Base-by-base conservation (phyloP, 495 filamentous ascomycete species). In the Aspergillus leporis region DNA sequence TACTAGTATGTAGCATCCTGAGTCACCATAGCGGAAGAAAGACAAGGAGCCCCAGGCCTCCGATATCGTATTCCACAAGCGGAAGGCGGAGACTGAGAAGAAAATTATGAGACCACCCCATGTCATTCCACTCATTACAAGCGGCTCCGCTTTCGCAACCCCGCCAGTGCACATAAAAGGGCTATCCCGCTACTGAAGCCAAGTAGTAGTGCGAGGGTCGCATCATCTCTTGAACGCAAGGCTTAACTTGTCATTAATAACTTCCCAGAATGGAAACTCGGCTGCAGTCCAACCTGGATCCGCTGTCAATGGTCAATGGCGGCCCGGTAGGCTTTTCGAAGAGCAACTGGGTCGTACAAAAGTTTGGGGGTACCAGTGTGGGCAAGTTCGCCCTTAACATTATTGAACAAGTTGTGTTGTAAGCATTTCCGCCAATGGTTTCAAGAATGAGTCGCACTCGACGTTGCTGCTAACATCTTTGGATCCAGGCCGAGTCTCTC, bases 351-450 rank as follows among this genome's bases (percentile, higher is more conserved):
- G 74, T 92, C n/a, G 88, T 94, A 22, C 90, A 93, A 64, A 94
- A 93, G 68, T 93, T 91, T 67, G 89, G 90, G 48, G 90, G 90
- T 50, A 93, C 88, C 22, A 91, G 88, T 61, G 77, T 85, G 22
- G 83, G 83, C 55, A 91, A 91, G 71, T 88, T 87, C 63, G 78
- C 86, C 32, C 61, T 78, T 18, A 83, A 89, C 71, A 91, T 93
- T 66, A 87, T 86, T 32, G 82, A 87, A 67, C 85, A 88, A 62
- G 90, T 93, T 69, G 84, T 91, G 53, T 72, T 81, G 89, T 92
- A 83, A 70, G 68, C 63, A 23, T 28, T 28, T 28, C 25, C 6
- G 6, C 6, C 25, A 6, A 28, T 28, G 6, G 6, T 3, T 3
- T 28, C n/a, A 1, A 18, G 7, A 16, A 25, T 45, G 13, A 55